Base-by-base conservation (phyloP, 768 basidiomycete species). In the Tulasnella sp. region DNA sequence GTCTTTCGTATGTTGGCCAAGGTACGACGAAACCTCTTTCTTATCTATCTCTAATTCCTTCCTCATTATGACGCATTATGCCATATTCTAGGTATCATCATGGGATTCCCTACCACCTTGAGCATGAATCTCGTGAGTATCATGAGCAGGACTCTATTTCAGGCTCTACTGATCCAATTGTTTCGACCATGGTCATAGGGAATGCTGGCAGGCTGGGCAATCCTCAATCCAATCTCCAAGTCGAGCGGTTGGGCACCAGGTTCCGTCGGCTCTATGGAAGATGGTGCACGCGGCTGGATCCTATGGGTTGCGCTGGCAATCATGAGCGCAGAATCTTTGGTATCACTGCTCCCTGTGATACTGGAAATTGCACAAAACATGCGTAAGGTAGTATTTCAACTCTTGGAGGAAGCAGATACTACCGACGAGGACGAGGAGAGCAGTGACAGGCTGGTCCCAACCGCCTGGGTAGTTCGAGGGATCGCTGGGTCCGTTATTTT, bases 281-380 rank as follows among this genome's bases (percentile, higher is more conserved):
- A 78, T 61, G 95, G 95, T 43, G 85, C 92, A n/a, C 81, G 94
- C 53, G 90, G 90, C 32, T 95, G 91, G 91, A 92, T 95, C 56
- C 80, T 98, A n/a, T 98, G 95, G 95, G 79, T 85, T 21, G 88
- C 92, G 0, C 78, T 98, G 34, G 94, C 93, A 3, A 87, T 95
- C 67, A 97, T 98, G 95, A 90, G 86, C 70, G 80, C 91, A 34
- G 95, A 98, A 72, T 86, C 85, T 54, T 70, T 97, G 61, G 78
- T 97, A 38, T 91, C 90, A 9, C 81, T 98, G 26, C 65, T 90
- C 17, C 90, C 93, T 19, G 82, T 92, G 61, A 71, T 80, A 43
- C 69, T 76, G 53, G 83, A 85, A 58, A 81, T 80, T 56, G 50
- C 78, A 24, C 61, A 64, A 15, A 27, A 13, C 17, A 15, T 56